Percentiles rank a stretch among this genome's conserved stretches.
Conservation (phyloP, 192 early-diverging fungal species). For the Glomus cerebriforme region DNA sequence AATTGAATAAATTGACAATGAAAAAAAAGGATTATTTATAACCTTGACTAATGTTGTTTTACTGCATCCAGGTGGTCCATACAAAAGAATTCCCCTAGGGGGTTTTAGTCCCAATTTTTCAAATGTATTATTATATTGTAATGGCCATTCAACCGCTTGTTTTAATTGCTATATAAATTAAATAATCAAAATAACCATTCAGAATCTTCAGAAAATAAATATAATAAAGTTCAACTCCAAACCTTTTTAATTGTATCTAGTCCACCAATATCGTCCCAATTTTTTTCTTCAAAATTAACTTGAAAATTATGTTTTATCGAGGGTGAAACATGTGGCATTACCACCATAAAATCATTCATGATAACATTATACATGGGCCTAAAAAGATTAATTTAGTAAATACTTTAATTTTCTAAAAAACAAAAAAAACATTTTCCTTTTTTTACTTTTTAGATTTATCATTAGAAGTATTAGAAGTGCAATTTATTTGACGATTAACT, state of each 20-base stretch:
- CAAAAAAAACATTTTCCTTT: background rate
- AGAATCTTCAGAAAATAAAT: too few relatives aligned
- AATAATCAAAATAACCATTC: background rate
- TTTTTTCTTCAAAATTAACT: slow-evolving; percentile 59
- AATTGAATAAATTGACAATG: background rate
- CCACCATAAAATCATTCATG: slow-evolving; percentile 64
- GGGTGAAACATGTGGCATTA: slow-evolving; percentile 64
- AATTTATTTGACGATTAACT: slow-evolving; percentile 37
- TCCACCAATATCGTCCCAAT: slow-evolving; percentile 91
- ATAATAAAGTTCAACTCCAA: background rate
- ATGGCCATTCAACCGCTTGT: slow-evolving; percentile 91
- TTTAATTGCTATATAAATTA: slow-evolving; percentile 52
- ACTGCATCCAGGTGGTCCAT: slow-evolving; percentile 97
- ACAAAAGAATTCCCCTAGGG: slow-evolving; percentile 87
- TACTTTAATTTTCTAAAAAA: background rate
- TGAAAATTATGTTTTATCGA: slow-evolving; percentile 72
- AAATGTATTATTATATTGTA: slow-evolving; percentile 69
- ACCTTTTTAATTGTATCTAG: slow-evolving; percentile 79
- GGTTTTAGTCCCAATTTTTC: slow-evolving; percentile 75
- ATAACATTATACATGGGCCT: slow-evolving; percentile 37
- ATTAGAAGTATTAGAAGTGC: background rate
- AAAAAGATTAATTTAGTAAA: slow-evolving; percentile 7
- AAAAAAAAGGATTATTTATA: background rate
- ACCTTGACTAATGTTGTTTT: slow-evolving; percentile 93
- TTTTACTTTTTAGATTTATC: background rate